Conservation (phyloP, 768 basidiomycete species). For the Hericium erinaceus region DNA sequence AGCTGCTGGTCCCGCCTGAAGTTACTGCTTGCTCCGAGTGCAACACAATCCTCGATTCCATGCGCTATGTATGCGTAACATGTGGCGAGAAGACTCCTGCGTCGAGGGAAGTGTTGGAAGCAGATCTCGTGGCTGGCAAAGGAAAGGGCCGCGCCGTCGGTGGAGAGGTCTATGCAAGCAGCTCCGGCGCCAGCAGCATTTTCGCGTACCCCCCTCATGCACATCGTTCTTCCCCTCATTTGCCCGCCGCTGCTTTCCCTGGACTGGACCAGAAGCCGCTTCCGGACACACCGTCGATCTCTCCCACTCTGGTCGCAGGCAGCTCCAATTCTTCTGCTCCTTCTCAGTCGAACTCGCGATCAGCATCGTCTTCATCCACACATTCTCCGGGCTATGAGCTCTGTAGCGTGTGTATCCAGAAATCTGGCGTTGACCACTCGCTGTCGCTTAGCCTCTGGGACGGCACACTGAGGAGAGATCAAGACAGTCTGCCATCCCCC, state of each 20-base stretch:
- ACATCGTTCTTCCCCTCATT: background rate
- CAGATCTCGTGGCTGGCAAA: slow-evolving; percentile 24
- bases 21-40: slow-evolving; percentile 83
- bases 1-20: slow-evolving; percentile 44
- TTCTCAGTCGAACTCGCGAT: slow-evolving; percentile 9
- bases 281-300: slow-evolving; percentile 29
- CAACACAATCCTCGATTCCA: slow-evolving; percentile 60
- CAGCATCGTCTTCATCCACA: slow-evolving; percentile 3
- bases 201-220: slow-evolving; percentile 1
- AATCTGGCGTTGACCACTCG: slow-evolving; percentile 71
- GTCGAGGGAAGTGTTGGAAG: slow-evolving; percentile 11
- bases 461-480: too few relatives aligned
- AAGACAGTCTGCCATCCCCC: slow-evolving; percentile 39
- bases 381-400: slow-evolving; percentile 64
- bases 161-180: slow-evolving; percentile 1
- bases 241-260: slow-evolving; percentile 1
- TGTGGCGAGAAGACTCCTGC: slow-evolving; percentile 70
- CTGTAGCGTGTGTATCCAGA: slow-evolving; percentile 71
- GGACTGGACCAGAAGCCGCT: slow-evolving; percentile 31
- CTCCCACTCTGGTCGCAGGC: slow-evolving; percentile 6
- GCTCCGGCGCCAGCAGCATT: background rate
- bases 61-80: slow-evolving; percentile 83
- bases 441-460: too few relatives aligned
- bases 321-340: slow-evolving; percentile 5
- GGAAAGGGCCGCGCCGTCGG: slow-evolving; percentile 34